phyloP scores from a whole-genome alignment of 371 early-diverging fungal genomes.

The Syncephalastrum contaminatum region DNA sequence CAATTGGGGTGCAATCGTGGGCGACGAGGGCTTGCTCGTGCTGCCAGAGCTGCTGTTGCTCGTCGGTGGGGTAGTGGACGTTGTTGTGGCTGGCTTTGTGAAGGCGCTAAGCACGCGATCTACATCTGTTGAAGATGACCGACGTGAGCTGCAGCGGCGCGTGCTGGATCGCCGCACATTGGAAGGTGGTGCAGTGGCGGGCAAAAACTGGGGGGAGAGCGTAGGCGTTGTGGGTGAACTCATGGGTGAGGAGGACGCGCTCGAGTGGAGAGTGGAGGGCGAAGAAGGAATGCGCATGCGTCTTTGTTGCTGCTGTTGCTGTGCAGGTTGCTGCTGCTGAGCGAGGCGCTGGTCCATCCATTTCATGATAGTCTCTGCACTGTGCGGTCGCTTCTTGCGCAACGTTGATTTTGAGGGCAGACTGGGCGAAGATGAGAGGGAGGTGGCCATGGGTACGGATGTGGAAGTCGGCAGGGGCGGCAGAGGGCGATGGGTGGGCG shows the following conservation, averaged over 20 bases:
- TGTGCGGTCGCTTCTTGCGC: slow-evolving; percentile 8
- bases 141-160: not conserved
- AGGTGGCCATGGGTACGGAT: slow-evolving; percentile 1
- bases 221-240: not conserved
- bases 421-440: not conserved
- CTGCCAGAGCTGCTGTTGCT: not conserved
- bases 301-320: not conserved
- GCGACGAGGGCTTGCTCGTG: slow-evolving; percentile 1
- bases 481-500: not conserved
- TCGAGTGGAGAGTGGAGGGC: not conserved
- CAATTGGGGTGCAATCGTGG: not conserved
- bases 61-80: not conserved
- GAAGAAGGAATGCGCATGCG: slow-evolving; percentile 1
- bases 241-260: not conserved
- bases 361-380: slow-evolving; percentile 13
- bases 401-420: not conserved
- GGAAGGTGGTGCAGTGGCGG: slow-evolving; percentile 4
- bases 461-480: slow-evolving; percentile 3
- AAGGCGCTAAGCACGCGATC: not conserved
- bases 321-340: slow-evolving; percentile 4
- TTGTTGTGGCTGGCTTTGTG: not conserved
- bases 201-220: not conserved
- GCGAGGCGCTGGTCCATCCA: slow-evolving; percentile 15
- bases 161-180: too few relatives aligned
- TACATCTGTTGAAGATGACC: not conserved